These are phyloP conservation scores for Musa itinerans DNA, from an alignment of 176 grass and related monocot genomes.

Conservation along the genomic window DNA sequence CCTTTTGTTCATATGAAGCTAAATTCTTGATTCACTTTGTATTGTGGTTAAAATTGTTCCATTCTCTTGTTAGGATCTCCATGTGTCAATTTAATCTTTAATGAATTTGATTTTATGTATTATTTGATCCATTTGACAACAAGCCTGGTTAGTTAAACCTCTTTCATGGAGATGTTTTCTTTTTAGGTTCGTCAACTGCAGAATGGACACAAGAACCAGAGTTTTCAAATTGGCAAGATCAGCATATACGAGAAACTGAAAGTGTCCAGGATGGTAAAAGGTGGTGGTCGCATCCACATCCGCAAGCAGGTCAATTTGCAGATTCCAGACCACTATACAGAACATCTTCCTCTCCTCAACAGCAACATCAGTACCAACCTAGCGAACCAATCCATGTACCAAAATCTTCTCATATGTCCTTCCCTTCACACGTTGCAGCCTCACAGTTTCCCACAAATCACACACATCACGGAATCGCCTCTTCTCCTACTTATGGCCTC, in stretches of 20 bases:
- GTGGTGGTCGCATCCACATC: conserved; percentile 38
- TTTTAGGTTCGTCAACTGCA: conserved; percentile 42
- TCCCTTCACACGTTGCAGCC: conserved; percentile 29
- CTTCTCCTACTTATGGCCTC: conserved; percentile 36
- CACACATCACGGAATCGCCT: conserved; percentile 27
- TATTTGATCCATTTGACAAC: conserved; percentile 21
- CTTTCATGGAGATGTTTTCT: not conserved
- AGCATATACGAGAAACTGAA: conserved; percentile 45
- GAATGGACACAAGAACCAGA: conserved; percentile 40
- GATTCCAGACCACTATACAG: conserved; percentile 27
- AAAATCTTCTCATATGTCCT: conserved; percentile 38
- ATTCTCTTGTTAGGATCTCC: not conserved
- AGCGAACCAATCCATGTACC: conserved; percentile 58
- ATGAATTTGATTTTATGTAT: not conserved
- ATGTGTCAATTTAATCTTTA: not conserved
- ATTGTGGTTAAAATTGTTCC: not conserved
- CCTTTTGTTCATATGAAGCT: not conserved
- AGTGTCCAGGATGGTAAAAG: conserved; percentile 32
- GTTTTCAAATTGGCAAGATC: conserved; percentile 37
- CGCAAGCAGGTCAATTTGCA: conserved; percentile 23
- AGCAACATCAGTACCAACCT: conserved; percentile 31
- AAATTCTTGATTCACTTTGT: not conserved
- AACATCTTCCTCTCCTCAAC: conserved; percentile 47
- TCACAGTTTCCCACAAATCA: conserved; percentile 40
- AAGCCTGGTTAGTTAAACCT: not conserved